phyloP scores from a whole-genome alignment of 768 basidiomycete species.

The Mrakia gelida region DNA sequence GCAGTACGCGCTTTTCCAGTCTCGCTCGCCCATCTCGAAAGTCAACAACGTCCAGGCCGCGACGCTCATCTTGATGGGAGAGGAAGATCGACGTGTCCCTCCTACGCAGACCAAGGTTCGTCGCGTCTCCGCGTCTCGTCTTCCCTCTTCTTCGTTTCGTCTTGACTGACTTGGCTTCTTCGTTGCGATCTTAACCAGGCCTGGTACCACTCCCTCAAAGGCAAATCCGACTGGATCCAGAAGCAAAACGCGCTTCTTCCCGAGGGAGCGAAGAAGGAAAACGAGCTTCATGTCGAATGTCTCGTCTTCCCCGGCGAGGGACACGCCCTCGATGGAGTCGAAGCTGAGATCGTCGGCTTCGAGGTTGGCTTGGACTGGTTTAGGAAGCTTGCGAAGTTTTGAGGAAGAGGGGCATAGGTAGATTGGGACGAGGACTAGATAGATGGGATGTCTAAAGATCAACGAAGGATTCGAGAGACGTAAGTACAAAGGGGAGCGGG shows the following conservation, averaged over 20 bases:
- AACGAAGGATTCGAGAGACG: too few relatives aligned
- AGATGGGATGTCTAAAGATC: neutral
- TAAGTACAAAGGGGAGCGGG: too few relatives aligned
- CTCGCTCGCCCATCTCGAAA: slow-evolving; percentile 57
- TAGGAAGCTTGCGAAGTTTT: neutral
- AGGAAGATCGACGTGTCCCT: slow-evolving; percentile 59
- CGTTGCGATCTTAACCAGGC: slow-evolving; percentile 46
- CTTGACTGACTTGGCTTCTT: neutral
- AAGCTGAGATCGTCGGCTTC: slow-evolving; percentile 55
- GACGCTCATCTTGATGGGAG: slow-evolving; percentile 59
- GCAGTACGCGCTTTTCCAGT: slow-evolving; percentile 50
- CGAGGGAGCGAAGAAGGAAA: neutral
- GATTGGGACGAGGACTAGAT: neutral
- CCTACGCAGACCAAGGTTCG: slow-evolving; percentile 50
- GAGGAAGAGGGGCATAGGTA: neutral
- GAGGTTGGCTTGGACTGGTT: slow-evolving; percentile 58
- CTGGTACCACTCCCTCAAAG: slow-evolving; percentile 65
- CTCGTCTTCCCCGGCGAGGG: slow-evolving; percentile 59
- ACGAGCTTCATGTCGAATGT: slow-evolving; percentile 53
- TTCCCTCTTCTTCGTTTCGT: neutral
- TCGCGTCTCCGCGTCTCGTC: neutral
- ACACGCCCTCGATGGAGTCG: slow-evolving; percentile 63
- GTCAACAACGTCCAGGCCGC: slow-evolving; percentile 54
- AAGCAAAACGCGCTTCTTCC: neutral
- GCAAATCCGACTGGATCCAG: slow-evolving; percentile 29